Base-by-base conservation (phyloP, 352 stramenopile species). In the Saprolegnia parasitica region DNA sequence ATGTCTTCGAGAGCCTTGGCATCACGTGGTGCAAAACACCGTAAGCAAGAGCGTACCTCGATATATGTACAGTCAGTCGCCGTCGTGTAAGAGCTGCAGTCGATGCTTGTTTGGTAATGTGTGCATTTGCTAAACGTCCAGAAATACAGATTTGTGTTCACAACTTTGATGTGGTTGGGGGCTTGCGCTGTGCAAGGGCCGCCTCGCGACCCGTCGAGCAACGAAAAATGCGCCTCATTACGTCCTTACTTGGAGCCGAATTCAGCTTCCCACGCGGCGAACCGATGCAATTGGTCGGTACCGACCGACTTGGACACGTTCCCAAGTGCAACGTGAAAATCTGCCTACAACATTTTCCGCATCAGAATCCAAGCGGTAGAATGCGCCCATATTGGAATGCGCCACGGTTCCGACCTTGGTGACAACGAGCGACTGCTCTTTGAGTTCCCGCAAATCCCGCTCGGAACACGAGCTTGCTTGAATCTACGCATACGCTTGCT, bases 291-390 rank as follows among this genome's bases (percentile, higher is more conserved):
- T 68, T 94, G 83, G 39, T 93, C 81, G 50, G 78, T 79, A 0
- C 84, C 81, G 5, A 94, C 86, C 1, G 86, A 94, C 79, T 92
- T 92, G 57, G 78, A 91, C 35, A 94, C 86, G 32, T 94, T 94
- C 60, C 77, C 76, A 2, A 91, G 73, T 13, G 86, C 86, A 24
- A 70, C 83, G 47, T 88, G 71, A 74, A 94, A 93, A 29, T 87
- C 79, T 18, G 35, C 56, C 64, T 39, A 67, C 11, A 67, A 15
- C 15, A 10, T 9, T 24, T 57, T 0, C n/a, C n/a, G n/a, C 50
- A 16, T 39, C 8, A 15, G 24, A 42, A 18, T 5, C 29, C 62
- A 71, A 55, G 58, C 6, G n/a, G n/a, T n/a, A n/a, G n/a, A n/a
- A n/a, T n/a, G n/a, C n/a, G n/a, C n/a, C n/a, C n/a, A n/a, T n/a